These are phyloP conservation scores for Aspergillus bridgeri DNA, from an alignment of 495 filamentous ascomycete genomes.

Conservation along the genomic window DNA sequence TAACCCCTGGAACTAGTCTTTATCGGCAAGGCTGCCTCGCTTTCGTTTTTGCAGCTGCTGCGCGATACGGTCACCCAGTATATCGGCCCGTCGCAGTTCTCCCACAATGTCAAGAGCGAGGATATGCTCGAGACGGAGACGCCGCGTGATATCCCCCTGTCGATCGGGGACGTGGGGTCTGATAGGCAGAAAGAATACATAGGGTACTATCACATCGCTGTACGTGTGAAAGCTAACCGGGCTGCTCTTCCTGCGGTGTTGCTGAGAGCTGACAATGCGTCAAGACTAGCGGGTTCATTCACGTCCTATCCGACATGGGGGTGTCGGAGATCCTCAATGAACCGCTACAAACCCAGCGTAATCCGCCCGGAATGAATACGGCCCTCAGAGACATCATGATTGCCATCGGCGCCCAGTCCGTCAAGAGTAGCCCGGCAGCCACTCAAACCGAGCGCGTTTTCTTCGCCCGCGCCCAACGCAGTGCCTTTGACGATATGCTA, in stretches of 20 bases:
- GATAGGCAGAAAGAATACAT: slow-evolving; percentile 26
- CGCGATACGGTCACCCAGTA: slow-evolving; percentile 41
- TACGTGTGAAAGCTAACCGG: too few relatives aligned
- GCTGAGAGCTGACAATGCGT: not conserved
- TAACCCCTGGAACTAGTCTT: slow-evolving; percentile 24
- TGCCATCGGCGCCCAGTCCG: slow-evolving; percentile 43
- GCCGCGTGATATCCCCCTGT: slow-evolving; percentile 28
- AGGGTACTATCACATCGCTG: slow-evolving; percentile 27
- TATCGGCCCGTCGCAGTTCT: slow-evolving; percentile 43
- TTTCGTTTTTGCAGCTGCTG: slow-evolving; percentile 41
- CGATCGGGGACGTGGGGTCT: slow-evolving; percentile 18
- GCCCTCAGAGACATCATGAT: slow-evolving; percentile 38
- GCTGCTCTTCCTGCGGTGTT: too few relatives aligned
- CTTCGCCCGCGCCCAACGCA: slow-evolving; percentile 37
- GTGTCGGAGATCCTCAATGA: slow-evolving; percentile 9
- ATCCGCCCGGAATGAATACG: slow-evolving; percentile 20
- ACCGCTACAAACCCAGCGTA: slow-evolving; percentile 8
- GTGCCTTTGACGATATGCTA: slow-evolving; percentile 34
- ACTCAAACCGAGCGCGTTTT: slow-evolving; percentile 30
- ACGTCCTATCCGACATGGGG: slow-evolving; percentile 20
- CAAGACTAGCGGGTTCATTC: slow-evolving; percentile 35
- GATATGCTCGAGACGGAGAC: slow-evolving; percentile 43
- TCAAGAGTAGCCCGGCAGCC: slow-evolving; percentile 18
- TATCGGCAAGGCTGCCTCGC: slow-evolving; percentile 38
- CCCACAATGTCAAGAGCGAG: slow-evolving; percentile 37